Percentiles rank a stretch among this genome's conserved stretches.
phyloP scores from a whole-genome alignment of 2,329 filamentous ascomycete species.

The Ophiosphaerella herpotricha region DNA sequence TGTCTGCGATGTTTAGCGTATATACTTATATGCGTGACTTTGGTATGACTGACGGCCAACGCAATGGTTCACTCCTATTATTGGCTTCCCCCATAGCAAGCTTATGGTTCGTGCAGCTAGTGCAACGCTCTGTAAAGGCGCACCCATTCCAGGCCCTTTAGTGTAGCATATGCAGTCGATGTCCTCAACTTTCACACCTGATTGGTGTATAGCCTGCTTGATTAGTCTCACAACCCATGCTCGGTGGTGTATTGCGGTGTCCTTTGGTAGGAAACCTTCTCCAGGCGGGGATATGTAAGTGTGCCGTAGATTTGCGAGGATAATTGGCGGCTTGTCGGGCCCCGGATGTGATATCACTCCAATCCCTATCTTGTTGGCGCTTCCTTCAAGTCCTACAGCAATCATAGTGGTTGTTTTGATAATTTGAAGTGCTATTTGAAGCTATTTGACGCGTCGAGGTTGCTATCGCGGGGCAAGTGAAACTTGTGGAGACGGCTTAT shows the following conservation, averaged over 20 bases:
- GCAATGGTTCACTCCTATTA: constrained; percentile 97
- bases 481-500: constrained; percentile 19
- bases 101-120: constrained; percentile 80
- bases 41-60: constrained; percentile 69
- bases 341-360: constrained; percentile 82
- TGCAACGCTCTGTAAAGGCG: constrained; percentile 84
- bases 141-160: constrained; percentile 94
- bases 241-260: constrained; percentile 92
- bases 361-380: constrained; percentile 95
- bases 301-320: constrained; percentile 93
- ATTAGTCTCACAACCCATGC: constrained; percentile 82
- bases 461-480: constrained; percentile 27
- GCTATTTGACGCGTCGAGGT: constrained; percentile 10
- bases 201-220: constrained; percentile 74
- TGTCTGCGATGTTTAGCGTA: constrained; percentile 57
- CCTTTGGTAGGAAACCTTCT: constrained; percentile 93
- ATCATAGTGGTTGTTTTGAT: constrained; percentile 55
- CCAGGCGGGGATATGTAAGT: constrained; percentile 92
- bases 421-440: neutral
- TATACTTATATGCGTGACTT: no score
- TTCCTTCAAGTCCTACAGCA: constrained; percentile 81
- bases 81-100: constrained; percentile 82
- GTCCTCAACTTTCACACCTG: constrained; percentile 59
- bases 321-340: constrained; percentile 50
- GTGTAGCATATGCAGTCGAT: constrained; percentile 96